A percentile compares a stretch with the other conserved stretches of the same genome.
phyloP scores from a whole-genome alignment of 2,329 filamentous ascomycete genomes.

The Dothiorella sarmentorum region DNA sequence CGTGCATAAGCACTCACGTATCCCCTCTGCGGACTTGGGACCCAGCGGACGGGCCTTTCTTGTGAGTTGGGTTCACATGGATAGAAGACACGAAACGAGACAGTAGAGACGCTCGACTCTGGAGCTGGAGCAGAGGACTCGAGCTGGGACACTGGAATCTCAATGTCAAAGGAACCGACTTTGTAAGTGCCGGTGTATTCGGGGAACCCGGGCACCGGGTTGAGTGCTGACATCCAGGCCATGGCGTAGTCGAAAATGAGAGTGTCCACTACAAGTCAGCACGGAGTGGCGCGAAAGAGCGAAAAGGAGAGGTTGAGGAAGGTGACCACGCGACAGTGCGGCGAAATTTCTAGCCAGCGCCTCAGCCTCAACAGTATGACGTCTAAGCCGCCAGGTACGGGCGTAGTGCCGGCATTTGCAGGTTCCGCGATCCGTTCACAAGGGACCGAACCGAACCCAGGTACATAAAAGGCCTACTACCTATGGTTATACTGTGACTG shows the following conservation, averaged over 20 bases:
- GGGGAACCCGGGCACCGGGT: constrained; percentile 69
- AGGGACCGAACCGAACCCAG: no score
- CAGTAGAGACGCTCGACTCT: constrained; percentile 58
- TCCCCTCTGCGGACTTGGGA: constrained; percentile 71
- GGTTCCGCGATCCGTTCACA: neutral
- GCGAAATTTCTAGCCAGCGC: neutral
- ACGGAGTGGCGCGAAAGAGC: no score
- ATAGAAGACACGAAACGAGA: constrained; percentile 81
- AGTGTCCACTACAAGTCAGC: no score
- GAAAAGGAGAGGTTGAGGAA: neutral
- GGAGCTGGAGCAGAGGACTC: constrained; percentile 50
- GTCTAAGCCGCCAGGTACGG: neutral
- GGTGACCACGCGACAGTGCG: constrained; percentile 12
- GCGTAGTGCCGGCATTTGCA: neutral
- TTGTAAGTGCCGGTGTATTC: constrained; percentile 73
- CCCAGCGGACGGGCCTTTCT: constrained; percentile 66
- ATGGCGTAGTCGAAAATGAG: constrained; percentile 25
- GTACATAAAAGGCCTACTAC: no score
- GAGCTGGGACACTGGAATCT: constrained; percentile 63
- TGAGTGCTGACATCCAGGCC: constrained; percentile 49
- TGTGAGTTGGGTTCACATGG: constrained; percentile 54
- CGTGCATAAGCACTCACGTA: constrained; percentile 72
- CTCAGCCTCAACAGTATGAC: constrained; percentile 8
- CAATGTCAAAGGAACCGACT: constrained; percentile 76
- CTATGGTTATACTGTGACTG: neutral